phyloP scores from a whole-genome alignment of 208 protist species.

The Crithidia fasciculata region DNA sequence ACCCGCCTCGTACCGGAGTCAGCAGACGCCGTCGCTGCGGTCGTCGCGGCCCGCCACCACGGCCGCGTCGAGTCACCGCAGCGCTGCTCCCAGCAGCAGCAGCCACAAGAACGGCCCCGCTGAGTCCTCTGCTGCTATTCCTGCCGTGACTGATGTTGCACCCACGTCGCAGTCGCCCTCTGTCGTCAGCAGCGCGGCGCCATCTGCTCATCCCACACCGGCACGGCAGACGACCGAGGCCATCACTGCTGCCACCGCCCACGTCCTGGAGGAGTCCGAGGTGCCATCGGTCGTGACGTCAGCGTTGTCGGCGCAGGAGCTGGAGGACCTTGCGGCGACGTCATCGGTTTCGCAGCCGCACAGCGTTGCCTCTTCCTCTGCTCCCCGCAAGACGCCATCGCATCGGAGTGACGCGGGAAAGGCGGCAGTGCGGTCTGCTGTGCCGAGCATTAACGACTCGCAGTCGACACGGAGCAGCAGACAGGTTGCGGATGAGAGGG shows the following conservation, averaged over 20 bases:
- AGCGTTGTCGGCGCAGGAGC: background rate
- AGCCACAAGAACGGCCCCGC: background rate
- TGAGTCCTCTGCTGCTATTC: no score
- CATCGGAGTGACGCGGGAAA: background rate
- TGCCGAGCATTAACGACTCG: background rate
- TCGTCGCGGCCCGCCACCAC: slow-evolving; percentile 1
- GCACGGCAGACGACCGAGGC: background rate
- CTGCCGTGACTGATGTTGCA: no score
- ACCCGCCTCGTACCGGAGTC: background rate
- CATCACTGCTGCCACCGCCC: background rate
- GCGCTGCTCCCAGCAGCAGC: background rate
- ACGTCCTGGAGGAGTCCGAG: background rate
- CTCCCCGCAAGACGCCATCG: background rate
- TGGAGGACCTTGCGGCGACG: background rate
- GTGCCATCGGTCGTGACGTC: background rate
- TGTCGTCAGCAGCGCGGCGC: background rate
- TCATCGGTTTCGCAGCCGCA: slow-evolving; percentile 11
- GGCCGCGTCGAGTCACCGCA: background rate
- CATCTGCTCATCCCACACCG: background rate
- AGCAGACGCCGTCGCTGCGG: background rate
- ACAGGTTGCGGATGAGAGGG: no score
- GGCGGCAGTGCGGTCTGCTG: background rate
- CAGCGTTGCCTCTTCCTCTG: background rate
- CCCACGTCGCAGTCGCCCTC: background rate
- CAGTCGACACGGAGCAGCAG: background rate